Evolutionary conservation across 2,329 filamentous ascomycete genomes (phyloP).

Genomic region (Penicillium thymicola): DNA sequence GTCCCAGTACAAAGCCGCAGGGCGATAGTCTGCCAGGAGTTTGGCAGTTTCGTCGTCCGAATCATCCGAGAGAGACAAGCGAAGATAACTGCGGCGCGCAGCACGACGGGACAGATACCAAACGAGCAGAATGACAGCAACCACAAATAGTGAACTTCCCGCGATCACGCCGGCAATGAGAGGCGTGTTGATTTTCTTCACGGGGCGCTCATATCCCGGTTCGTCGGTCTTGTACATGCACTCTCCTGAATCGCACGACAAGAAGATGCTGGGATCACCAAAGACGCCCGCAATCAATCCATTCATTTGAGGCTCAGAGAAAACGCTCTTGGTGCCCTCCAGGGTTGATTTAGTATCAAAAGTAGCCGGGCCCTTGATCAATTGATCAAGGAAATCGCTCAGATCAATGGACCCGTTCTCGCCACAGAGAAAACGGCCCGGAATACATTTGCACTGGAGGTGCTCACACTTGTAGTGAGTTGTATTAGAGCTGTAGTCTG

Average conservation of each 20-base stretch:
- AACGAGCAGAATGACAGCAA: slow-evolving; percentile 74
- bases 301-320: slow-evolving; percentile 91
- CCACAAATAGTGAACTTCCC: slow-evolving; percentile 77
- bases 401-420: slow-evolving; percentile 89
- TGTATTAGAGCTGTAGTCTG: slow-evolving; percentile 67
- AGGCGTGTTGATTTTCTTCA: slow-evolving; percentile 95
- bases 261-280: slow-evolving; percentile 82
- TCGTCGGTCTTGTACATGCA: slow-evolving; percentile 91
- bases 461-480: slow-evolving; percentile 83
- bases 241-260: slow-evolving; percentile 81
- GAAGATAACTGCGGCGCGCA: slow-evolving; percentile 58
- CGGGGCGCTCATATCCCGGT: slow-evolving; percentile 80
- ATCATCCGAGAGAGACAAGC: slow-evolving; percentile 76
- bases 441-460: slow-evolving; percentile 82
- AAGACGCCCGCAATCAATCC: slow-evolving; percentile 83
- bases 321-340: slow-evolving; percentile 65
- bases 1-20: slow-evolving; percentile 82
- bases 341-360: slow-evolving; percentile 67
- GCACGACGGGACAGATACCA: slow-evolving; percentile 86
- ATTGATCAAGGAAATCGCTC: slow-evolving; percentile 76
- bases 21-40: slow-evolving; percentile 87
- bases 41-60: slow-evolving; percentile 83
- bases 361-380: slow-evolving; percentile 81
- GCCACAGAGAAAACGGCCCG: slow-evolving; percentile 90
- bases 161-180: slow-evolving; percentile 93